Evolutionary conservation across 371 early-diverging fungal species (phyloP), one percentile per base, ranked within the genome.

Genomic region (Haplosporangium sp.): DNA sequence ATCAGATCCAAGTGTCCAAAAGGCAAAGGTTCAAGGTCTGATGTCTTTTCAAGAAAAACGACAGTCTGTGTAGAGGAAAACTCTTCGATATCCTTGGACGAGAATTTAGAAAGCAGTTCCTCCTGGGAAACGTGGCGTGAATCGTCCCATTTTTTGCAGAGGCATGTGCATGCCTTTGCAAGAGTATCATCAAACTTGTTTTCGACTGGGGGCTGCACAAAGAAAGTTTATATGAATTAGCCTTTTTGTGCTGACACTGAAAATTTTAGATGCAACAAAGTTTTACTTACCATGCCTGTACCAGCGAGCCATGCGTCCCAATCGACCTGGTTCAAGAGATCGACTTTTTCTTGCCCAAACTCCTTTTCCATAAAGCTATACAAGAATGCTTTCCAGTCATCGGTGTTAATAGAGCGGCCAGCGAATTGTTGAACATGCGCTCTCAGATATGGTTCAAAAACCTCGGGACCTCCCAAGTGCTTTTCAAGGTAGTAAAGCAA

Each of bases 401-500:
- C 88, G 3, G 97, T 95, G 53, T 91, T 93, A 71, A 98, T 95
- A 15, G 96, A 94, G 77, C 91, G 91, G 65, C 94, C 95, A 40
- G 95, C 90, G 86, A 98, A 98, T 61, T 90, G 81, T 52, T 88
- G 85, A 40, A 98, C 93, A 77, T 98, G 92, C 3, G 94, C 93
- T 73, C 91, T 92, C 88, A 95, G 91, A 71, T 93, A 97, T 11
- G 94, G 93, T 72, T 94, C 96, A 85, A 95, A 96, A 39, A 95
- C 87, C n/a, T 83, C 84, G 6, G 93, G 85, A 0, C 96, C 97
- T 44, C 98, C 99, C 40, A 99, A 85, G 15, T 92, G 81, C 81
- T 92, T 90, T 84, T 97, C 97, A 56, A 98, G 89, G 72, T 97
- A 94, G 82, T 95, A 98, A 48, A 99, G 85, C 57, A 99, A 83